phyloP scores from a whole-genome alignment of 83 land plant species.

The Diphasiastrum complanatum region DNA sequence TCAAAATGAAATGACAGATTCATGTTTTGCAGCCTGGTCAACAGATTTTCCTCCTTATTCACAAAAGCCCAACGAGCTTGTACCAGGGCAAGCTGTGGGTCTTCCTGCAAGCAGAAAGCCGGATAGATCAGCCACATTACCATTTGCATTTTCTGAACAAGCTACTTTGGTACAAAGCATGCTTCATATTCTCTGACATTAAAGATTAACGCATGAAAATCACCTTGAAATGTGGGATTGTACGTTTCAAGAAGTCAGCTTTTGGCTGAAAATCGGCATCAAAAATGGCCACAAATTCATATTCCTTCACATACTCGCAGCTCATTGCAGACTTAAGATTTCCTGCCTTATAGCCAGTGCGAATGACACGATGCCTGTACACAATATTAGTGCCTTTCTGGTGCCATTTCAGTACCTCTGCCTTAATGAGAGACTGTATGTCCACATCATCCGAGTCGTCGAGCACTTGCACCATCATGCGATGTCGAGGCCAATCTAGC shows the following conservation, averaged over 20 bases:
- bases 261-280: too few species aligned
- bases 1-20: slow-evolving; percentile 21
- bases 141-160: too few species aligned
- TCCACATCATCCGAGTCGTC: slow-evolving; percentile 21
- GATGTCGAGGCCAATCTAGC: slow-evolving; percentile 14
- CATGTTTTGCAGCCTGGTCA: slow-evolving; percentile 20
- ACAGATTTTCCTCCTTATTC: slow-evolving; percentile 11
- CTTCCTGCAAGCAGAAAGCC: slow-evolving; percentile 8
- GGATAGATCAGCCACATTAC: neutral
- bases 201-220: neutral
- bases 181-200: neutral
- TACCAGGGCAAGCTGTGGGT: slow-evolving; percentile 15
- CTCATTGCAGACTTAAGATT: slow-evolving; percentile 24
- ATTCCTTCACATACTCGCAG: slow-evolving; percentile 24
- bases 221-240: slow-evolving; percentile 17
- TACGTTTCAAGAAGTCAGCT: slow-evolving; percentile 18
- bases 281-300: slow-evolving; percentile 18
- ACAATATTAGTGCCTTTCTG: slow-evolving; percentile 17
- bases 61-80: slow-evolving; percentile 22
- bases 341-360: slow-evolving; percentile 23
- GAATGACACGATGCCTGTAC: slow-evolving; percentile 14
- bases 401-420: slow-evolving; percentile 20
- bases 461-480: slow-evolving; percentile 16
- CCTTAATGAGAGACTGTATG: slow-evolving; percentile 8
- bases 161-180: too few species aligned